Base-by-base conservation (phyloP, 495 filamentous ascomycete species). In the Hypoxylon cercidicola region DNA sequence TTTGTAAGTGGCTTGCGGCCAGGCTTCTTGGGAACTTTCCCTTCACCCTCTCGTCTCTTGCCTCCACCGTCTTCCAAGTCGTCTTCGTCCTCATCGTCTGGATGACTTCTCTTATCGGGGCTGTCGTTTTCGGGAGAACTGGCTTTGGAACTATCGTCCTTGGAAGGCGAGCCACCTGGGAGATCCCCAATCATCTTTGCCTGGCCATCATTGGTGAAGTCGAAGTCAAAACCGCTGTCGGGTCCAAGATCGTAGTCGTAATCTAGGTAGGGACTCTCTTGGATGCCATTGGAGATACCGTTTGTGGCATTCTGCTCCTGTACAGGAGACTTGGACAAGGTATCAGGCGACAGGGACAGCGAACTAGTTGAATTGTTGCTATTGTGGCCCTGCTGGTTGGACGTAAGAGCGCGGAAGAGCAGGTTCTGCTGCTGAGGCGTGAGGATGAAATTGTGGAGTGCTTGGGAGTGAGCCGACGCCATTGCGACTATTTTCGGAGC, bases 1-100 rank as follows among this genome's bases (percentile, higher is more conserved):
- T 90, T 93, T 46, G 91, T 98, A 70, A 99, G 80, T 16, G 93
- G 95, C 83, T 99, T 99, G 58, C 95, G 86, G 40, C 95, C 95
- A 2, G 96, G 96, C 75, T 97, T 99, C 85, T 97, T 98, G 8
- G 90, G 87, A 54, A 84, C 77, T 73, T 85, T 87, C 55, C 89
- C 90, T 62, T 90, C 88, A 53, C 88, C 85, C 74, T 97, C 93
- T 64, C 91, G 81, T 45, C 92, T 82, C 80, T 97, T 97, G 60
- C 88, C 89, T 7, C 87, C 87, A 30, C 81, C 71, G 16, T 75
- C 84, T 41, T 66, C 78, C 40, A 87, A 87, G 5, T 89, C 89
- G 9, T 85, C 89, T 18, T 90, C 90, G 32, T 88, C 85, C 9
- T 90, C 84, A 25, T 86, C 84, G 15, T 83, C 85, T 1, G 87